Evolutionary conservation across 371 early-diverging fungal genomes (phyloP).

Genomic region (Mucor mucedo): DNA sequence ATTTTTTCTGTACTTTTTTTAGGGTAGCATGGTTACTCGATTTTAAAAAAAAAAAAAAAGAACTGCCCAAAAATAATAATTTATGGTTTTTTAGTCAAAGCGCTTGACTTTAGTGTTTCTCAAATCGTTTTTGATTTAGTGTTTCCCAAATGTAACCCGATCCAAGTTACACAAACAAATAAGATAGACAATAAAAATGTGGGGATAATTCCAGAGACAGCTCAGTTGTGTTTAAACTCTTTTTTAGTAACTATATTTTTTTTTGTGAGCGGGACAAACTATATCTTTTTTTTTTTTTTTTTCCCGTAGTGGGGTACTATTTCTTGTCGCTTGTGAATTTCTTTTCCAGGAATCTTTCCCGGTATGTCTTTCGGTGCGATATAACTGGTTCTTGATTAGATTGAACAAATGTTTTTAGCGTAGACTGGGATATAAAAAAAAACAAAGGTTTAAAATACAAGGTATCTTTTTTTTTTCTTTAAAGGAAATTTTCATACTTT

Average conservation of each 20-base stretch:
- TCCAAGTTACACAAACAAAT: not conserved
- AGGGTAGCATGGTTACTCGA: no score
- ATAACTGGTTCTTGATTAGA: not conserved
- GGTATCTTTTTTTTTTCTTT: not conserved
- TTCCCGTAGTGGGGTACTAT: not conserved
- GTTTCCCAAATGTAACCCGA: not conserved
- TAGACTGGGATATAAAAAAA: not conserved
- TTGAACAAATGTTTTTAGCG: constrained; percentile 16
- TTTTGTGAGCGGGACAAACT: not conserved
- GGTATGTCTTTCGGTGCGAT: constrained; percentile 13
- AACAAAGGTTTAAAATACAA: not conserved
- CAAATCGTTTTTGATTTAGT: no score
- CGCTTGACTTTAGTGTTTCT: no score
- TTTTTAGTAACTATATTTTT: no score
- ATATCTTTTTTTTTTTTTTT: not conserved
- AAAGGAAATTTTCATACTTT: not conserved
- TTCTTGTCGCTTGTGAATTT: constrained; percentile 1
- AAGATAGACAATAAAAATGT: not conserved
- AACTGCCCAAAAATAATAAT: no score
- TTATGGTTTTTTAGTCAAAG: no score
- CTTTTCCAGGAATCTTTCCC: constrained; percentile 20
- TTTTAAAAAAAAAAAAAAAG: no score
- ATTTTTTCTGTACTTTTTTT: no score
- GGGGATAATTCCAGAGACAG: not conserved
- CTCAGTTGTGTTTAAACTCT: no score